Evolutionary conservation across 192 early-diverging fungal genomes (phyloP).

Genomic region (Dispira simplex): DNA sequence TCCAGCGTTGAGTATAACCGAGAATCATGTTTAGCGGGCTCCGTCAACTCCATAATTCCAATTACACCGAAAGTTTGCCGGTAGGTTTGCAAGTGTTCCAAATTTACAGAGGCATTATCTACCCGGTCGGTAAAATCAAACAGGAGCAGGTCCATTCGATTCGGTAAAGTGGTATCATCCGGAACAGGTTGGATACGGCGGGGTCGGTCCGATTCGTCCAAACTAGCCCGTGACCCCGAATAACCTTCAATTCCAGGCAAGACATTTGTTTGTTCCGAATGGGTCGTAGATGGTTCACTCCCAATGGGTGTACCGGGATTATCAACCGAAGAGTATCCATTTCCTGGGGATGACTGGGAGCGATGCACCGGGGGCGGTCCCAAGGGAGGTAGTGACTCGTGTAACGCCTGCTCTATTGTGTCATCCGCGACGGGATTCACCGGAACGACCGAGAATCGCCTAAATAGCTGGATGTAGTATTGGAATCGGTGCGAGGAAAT

Average conservation of each 20-base stretch:
- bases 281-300: too few relatives aligned
- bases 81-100: slow-evolving; percentile 30
- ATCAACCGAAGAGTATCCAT: too few relatives aligned
- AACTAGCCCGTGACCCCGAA: slow-evolving; percentile 6
- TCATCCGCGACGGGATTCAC: slow-evolving; percentile 3
- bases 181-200: not conserved
- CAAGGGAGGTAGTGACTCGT: too few relatives aligned
- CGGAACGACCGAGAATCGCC: slow-evolving; percentile 15
- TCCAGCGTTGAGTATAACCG: not conserved
- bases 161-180: not conserved
- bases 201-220: slow-evolving; percentile 11
- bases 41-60: slow-evolving; percentile 19
- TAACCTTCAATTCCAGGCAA: too few relatives aligned
- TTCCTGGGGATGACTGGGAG: too few relatives aligned
- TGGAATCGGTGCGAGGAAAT: slow-evolving; percentile 16
- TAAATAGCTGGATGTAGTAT: slow-evolving; percentile 17
- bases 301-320: too few relatives aligned
- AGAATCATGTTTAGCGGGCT: not conserved
- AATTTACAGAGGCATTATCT: slow-evolving; percentile 22
- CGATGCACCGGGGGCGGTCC: too few relatives aligned
- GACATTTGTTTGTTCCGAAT: too few relatives aligned
- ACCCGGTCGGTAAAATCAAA: slow-evolving; percentile 15
- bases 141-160: slow-evolving; percentile 11
- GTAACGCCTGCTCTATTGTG: too few relatives aligned
- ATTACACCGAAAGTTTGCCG: slow-evolving; percentile 25